Base-by-base conservation (phyloP, 306 rosid species). In the Canavalia gladiata region DNA sequence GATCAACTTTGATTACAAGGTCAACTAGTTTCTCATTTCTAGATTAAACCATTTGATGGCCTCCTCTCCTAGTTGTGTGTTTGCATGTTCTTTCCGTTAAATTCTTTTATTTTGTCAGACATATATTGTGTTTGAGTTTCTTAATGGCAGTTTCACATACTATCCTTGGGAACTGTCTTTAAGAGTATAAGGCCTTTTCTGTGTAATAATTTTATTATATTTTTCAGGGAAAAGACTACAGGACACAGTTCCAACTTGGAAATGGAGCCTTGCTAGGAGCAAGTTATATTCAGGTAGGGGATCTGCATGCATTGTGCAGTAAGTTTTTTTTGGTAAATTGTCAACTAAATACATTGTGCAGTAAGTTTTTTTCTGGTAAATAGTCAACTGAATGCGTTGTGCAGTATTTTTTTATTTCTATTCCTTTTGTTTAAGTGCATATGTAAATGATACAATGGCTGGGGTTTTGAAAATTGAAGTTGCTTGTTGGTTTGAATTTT, bases 191-290 rank as follows among this genome's bases (percentile, higher is more conserved):
- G 75, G 64, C 67, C 35, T 71, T 46, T 65, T 37, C 34, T 56
- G 46, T 50, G 64, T 63, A 7, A 52, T 76, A 68, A 42, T 49
- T n/a, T 51, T 18, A 28, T 31, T 37, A 3, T 68, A 68, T 70
- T 72, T 84, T 63, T 82, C 92, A 96, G 99, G 99, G 98, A 6
- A 86, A 58, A 79, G 99, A 96, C 87, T 96, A 70, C 79, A 88
- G 97, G 87, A 41, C 97, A 35, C 98, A 92, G 77, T 89, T 96
- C 87, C 99, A 96, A 82, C 52, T 96, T 31, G 99, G 99, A n/a
- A 96, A 90, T 84, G 97, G 99, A 75, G 93, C 97, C 81, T 87
- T 93, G 72, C 90, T 96, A 56, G 98, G 98, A 65, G 99, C 97
- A 74, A 96, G 88, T 91, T 96, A 96, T 82, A 90, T 96, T 88